phyloP scores from a whole-genome alignment of 202 grass and related monocot genomes.

The Panicum hallii region DNA sequence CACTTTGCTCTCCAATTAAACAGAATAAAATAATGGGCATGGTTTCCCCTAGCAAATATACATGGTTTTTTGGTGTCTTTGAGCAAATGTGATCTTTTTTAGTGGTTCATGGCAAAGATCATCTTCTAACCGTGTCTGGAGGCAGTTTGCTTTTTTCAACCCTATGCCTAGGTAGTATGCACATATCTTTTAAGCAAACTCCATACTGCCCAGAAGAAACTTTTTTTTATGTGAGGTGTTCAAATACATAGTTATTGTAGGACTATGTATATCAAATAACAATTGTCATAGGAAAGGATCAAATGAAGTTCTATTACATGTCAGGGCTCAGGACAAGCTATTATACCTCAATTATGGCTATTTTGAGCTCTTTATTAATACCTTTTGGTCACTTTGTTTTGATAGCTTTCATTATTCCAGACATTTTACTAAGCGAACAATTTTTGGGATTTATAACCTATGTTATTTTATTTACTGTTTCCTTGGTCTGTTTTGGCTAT shows the following conservation, averaged over 20 bases:
- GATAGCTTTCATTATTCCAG: not conserved
- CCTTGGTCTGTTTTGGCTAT: not conserved
- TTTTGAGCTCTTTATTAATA: slow-evolving; percentile 18
- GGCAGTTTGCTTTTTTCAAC: not conserved
- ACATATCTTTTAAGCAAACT: not conserved
- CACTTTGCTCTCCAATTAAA: too few species aligned
- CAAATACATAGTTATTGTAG: slow-evolving; percentile 9
- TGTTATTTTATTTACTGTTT: slow-evolving; percentile 28
- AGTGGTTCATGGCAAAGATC: too few species aligned
- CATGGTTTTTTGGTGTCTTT: too few species aligned
- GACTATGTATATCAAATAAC: slow-evolving; percentile 3
- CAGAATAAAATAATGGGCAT: too few species aligned
- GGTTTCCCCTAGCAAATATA: too few species aligned
- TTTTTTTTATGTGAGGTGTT: slow-evolving; percentile 17
- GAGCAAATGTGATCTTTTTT: too few species aligned
- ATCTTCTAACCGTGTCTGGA: too few species aligned
- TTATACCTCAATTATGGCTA: slow-evolving; percentile 13
- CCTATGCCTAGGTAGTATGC: not conserved
- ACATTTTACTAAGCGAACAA: slow-evolving; percentile 9
- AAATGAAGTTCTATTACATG: slow-evolving; percentile 2
- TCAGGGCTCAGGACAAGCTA: not conserved
- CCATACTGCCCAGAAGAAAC: not conserved
- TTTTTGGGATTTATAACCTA: slow-evolving; percentile 22
- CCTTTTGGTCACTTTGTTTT: slow-evolving; percentile 12
- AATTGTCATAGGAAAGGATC: slow-evolving; percentile 15